Evolutionary conservation across 1,284 basidiomycete species (phyloP).

Genomic region (Mycena sp.): DNA sequence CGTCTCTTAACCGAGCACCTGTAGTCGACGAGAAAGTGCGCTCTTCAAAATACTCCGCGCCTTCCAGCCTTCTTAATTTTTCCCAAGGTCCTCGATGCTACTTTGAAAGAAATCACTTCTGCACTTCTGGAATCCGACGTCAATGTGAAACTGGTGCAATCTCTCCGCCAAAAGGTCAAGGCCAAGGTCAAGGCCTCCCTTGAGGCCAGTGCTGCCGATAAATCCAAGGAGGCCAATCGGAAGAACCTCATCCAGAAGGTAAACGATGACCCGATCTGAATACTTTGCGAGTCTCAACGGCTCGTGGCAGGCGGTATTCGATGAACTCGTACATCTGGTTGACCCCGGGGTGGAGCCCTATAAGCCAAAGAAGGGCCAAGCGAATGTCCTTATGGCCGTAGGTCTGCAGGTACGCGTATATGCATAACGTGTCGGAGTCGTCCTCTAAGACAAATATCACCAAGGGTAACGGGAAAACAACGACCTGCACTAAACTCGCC

Average conservation of each 20-base stretch:
- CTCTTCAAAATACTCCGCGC: conserved; percentile 29
- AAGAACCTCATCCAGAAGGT: conserved; percentile 92
- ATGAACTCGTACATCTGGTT: conserved; percentile 95
- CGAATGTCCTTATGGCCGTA: conserved; percentile 98
- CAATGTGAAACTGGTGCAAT: conserved; percentile 95
- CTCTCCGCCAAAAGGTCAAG: conserved; percentile 91
- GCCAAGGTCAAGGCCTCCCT: conserved; percentile 83
- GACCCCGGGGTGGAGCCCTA: conserved; percentile 96
- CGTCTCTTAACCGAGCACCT: conserved; percentile 88
- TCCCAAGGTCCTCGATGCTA: conserved; percentile 85
- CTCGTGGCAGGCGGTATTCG: conserved; percentile 85
- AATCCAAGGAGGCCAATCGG: conserved; percentile 84
- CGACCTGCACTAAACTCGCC: conserved; percentile 96
- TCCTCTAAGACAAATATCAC: conserved; percentile 21
- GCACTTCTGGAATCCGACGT: conserved; percentile 97
- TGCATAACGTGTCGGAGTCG: conserved; percentile 14
- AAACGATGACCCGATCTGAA: conserved; percentile 2
- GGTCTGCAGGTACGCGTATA: conserved; percentile 81
- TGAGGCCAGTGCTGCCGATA: conserved; percentile 76
- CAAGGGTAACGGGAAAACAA: conserved; percentile 97
- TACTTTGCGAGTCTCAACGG: conserved; percentile 18
- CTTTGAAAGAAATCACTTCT: conserved; percentile 94
- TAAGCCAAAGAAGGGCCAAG: conserved; percentile 95
- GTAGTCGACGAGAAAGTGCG: conserved; percentile 90
- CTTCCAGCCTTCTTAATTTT: conserved; percentile 33